Percentiles rank a stretch among this genome's conserved stretches.
Evolutionary conservation across 164 flowering plant species (phyloP).

Genomic region (Chloranthus sessilifolius): DNA sequence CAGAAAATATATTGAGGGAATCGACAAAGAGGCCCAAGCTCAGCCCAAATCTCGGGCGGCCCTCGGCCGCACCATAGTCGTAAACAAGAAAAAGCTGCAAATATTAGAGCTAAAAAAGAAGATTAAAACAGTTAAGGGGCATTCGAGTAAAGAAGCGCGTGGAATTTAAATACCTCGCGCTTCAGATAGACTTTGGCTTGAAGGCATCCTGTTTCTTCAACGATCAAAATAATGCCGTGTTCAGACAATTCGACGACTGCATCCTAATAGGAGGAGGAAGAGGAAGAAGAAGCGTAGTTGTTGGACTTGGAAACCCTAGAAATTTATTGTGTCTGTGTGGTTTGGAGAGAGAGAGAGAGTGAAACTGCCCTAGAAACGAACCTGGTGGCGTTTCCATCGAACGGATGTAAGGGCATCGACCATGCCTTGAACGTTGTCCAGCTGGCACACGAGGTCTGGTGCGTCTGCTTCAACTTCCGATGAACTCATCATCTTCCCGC

Average conservation of each 20-base stretch:
- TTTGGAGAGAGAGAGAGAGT: background rate
- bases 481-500: constrained; percentile 63
- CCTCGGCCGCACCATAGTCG: constrained; percentile 56
- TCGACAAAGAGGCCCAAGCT: constrained; percentile 85
- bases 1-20: constrained; percentile 78
- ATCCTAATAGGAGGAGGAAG: constrained; percentile 35
- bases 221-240: constrained; percentile 83
- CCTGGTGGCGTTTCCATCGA: constrained; percentile 94
- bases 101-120: background rate
- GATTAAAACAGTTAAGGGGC: background rate
- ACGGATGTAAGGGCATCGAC: constrained; percentile 90
- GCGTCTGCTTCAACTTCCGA: constrained; percentile 38
- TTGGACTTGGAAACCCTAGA: constrained; percentile 10
- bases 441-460: constrained; percentile 67
- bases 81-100: constrained; percentile 66
- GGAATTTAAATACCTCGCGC: constrained; percentile 47
- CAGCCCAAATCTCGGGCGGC: constrained; percentile 79
- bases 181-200: constrained; percentile 97
- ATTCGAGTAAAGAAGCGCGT: background rate
- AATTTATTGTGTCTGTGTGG: background rate
- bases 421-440: constrained; percentile 84
- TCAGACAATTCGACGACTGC: constrained; percentile 84
- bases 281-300: background rate
- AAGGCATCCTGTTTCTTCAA: constrained; percentile 84
- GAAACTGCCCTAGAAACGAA: constrained; percentile 16